Percentiles rank a stretch among this genome's conserved stretches.
Evolutionary conservation across 805 yeast genomes (phyloP).

Genomic region (Metschnikowia santaceciliae): DNA sequence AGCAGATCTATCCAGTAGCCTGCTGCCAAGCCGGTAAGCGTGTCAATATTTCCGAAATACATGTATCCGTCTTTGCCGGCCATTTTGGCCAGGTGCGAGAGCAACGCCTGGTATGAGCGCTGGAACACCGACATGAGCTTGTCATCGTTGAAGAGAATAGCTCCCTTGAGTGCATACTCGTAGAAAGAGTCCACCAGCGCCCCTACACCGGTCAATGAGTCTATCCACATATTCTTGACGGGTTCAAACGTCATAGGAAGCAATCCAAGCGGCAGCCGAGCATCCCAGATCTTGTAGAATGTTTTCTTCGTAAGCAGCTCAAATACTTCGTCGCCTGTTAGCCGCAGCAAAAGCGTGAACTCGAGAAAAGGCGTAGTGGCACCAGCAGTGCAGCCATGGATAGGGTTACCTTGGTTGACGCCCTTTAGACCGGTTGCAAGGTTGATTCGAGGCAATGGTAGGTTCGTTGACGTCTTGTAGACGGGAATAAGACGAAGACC

Average conservation of each 20-base stretch:
- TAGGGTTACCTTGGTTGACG: slow-evolving; percentile 30
- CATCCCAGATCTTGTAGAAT: slow-evolving; percentile 66
- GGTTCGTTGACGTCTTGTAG: slow-evolving; percentile 55
- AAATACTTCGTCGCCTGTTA: slow-evolving; percentile 72
- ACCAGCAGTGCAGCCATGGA: slow-evolving; percentile 72
- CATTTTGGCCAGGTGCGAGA: slow-evolving; percentile 34
- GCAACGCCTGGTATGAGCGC: slow-evolving; percentile 54
- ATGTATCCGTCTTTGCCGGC: slow-evolving; percentile 17
- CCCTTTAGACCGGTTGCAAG: slow-evolving; percentile 43
- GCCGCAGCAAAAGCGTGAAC: slow-evolving; percentile 65
- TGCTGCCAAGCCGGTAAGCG: slow-evolving; percentile 44
- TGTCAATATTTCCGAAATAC: slow-evolving; percentile 57
- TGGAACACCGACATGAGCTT: slow-evolving; percentile 53
- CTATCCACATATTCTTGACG: slow-evolving; percentile 49
- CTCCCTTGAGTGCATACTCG: slow-evolving; percentile 79
- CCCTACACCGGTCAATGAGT: slow-evolving; percentile 72
- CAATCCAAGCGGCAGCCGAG: slow-evolving; percentile 57
- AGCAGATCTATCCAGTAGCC: slow-evolving; percentile 80
- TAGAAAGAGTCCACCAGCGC: slow-evolving; percentile 90
- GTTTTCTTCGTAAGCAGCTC: slow-evolving; percentile 59
- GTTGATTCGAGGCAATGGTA: slow-evolving; percentile 82
- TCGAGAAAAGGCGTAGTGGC: slow-evolving; percentile 82
- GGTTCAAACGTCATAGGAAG: slow-evolving; percentile 79
- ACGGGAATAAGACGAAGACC: slow-evolving; percentile 71
- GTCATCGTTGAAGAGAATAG: slow-evolving; percentile 65